Percentiles rank a stretch among this genome's conserved stretches.
Conservation (phyloP, 768 basidiomycete species). For the Hygrophoropsis aurantiaca region DNA sequence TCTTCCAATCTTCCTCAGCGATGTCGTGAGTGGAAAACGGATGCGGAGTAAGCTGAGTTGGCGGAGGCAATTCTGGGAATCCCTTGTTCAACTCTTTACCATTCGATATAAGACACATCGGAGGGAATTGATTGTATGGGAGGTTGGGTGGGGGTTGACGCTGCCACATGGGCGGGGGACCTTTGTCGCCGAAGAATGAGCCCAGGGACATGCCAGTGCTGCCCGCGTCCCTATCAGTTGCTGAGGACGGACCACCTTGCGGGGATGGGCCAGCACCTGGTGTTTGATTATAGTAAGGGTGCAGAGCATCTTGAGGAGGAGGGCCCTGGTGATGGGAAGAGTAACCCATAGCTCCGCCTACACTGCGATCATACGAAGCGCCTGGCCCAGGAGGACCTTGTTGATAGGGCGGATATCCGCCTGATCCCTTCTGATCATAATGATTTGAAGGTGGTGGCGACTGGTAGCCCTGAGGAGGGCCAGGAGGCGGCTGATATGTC, state of each 20-base stretch:
- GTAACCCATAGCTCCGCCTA: background rate
- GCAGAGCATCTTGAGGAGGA: background rate
- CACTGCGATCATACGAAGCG: background rate
- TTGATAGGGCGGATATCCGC: background rate
- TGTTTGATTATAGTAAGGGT: background rate
- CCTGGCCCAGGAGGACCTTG: background rate
- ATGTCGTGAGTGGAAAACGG: conserved; percentile 54
- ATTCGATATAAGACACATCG: conserved; percentile 31
- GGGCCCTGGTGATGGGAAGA: background rate
- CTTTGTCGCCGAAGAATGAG: conserved; percentile 27
- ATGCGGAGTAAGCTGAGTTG: conserved; percentile 37
- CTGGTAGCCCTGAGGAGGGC: conserved; percentile 2
- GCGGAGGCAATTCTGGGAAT: conserved; percentile 45
- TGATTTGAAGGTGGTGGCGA: conserved; percentile 3
- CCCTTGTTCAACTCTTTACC: conserved; percentile 33
- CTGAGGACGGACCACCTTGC: conserved; percentile 6
- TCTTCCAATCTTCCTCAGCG: conserved; percentile 48
- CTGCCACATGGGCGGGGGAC: conserved; percentile 24
- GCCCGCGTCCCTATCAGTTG: background rate
- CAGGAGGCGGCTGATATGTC: conserved; percentile 1
- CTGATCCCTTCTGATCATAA: conserved; percentile 8
- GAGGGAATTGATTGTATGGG: conserved; percentile 21
- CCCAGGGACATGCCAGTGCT: conserved; percentile 15
- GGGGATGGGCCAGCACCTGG: conserved; percentile 1
- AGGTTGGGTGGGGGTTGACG: conserved; percentile 16